Evolutionary conservation across 2,329 filamentous ascomycete species (phyloP).

Genomic region (Aureobasidium sp.): DNA sequence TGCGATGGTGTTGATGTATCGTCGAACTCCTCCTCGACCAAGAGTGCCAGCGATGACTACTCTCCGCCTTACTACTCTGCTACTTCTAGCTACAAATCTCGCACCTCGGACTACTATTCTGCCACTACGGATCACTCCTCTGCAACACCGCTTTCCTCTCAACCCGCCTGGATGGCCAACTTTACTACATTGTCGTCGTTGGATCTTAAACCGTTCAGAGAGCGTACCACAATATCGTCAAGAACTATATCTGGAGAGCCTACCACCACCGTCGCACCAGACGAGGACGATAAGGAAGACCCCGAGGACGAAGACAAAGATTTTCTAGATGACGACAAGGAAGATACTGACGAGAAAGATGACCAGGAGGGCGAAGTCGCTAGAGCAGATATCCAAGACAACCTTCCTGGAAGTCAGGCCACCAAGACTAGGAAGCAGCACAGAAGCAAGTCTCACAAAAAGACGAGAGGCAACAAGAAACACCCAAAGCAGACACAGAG

Average conservation of each 20-base stretch:
- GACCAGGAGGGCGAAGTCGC: neutral
- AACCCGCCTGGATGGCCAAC: neutral
- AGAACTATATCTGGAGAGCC: neutral
- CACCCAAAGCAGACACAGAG: neutral
- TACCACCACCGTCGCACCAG: neutral
- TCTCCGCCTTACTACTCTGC: too few species aligned
- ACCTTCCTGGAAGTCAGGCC: neutral
- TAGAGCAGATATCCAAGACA: too few species aligned
- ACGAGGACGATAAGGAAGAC: neutral
- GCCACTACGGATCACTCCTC: too few species aligned
- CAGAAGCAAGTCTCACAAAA: neutral
- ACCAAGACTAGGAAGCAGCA: neutral
- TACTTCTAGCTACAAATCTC: too few species aligned
- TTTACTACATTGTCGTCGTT: neutral
- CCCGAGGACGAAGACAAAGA: neutral
- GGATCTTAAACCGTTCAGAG: too few species aligned
- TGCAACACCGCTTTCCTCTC: neutral
- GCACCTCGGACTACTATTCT: too few species aligned
- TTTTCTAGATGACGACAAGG: neutral
- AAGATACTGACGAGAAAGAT: neutral
- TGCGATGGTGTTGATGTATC: neutral
- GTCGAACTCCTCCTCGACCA: neutral
- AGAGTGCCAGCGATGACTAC: neutral
- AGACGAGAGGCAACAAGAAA: neutral
- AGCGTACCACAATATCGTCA: neutral